Evolutionary conservation across 75 land plant species (phyloP), one percentile per base, ranked within the genome.

Genomic region (Picea sitchensis): DNA sequence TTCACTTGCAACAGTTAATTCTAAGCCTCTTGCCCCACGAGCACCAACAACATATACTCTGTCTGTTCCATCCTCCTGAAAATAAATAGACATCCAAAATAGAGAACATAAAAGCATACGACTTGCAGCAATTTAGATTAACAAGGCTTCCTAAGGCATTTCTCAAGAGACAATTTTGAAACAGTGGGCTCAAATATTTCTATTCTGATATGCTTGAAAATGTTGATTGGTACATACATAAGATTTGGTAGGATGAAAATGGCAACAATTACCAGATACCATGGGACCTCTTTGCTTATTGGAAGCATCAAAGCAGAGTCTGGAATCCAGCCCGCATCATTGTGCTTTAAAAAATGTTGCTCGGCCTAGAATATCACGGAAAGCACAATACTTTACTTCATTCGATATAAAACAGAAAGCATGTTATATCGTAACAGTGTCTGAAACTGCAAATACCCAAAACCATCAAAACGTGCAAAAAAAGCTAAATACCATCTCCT

Each of bases 321-420:
- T 84, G 91, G 99, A 65, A 93, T 93, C 99, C 99, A 98, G 6
- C 99, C 99, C 64, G 96, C 86, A 79, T 98, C 99, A 85, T 92
- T 95, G 81, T 98, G 99, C 81, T 98, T 98, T 68, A 98, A 76
- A 78, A 98, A 98, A 77, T 93, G 94, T 85, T 98, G 99, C 75
- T 98, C 99, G 34, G 90, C 90, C 98, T 95, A 57, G 57, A 82
- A 77, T 62, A 59, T n/a, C 8, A 75, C 47, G 65, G 21, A 78
- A 61, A 26, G 60, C 20, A 68, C 74, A 74, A 6, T 2, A 78
- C 73, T 7, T 38, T 8, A 62, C 38, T 65, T 41, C 9, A 59
- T 59, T 18, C 64, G 75, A 76, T 59, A 47, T 15, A 54, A 61
- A 34, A 84, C 2, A 7, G 57, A 54, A 77, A 18, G 9, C 26